These are phyloP conservation scores for Neurospora terricola DNA, from an alignment of 495 filamentous ascomycete species.

Conservation along the genomic window DNA sequence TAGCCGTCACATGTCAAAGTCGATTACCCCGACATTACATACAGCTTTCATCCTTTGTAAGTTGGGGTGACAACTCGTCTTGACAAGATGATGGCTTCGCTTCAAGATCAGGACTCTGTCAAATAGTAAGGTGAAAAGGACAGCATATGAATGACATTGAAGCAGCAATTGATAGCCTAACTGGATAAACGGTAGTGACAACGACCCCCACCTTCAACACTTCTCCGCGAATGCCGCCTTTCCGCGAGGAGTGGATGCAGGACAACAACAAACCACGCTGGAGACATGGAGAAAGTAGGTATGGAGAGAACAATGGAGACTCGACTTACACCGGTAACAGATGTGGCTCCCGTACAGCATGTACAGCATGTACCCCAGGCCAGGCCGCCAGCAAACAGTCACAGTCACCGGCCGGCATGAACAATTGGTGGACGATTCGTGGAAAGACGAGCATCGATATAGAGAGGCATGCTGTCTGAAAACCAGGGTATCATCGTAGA, in stretches of 20 bases:
- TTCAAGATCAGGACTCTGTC: not conserved
- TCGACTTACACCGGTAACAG: not conserved
- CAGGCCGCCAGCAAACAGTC: not conserved
- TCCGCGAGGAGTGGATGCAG: not conserved
- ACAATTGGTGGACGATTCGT: not conserved
- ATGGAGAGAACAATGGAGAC: not conserved
- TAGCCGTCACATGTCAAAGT: not conserved
- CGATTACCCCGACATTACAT: not conserved
- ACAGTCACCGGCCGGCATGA: not conserved
- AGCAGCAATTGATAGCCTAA: not conserved
- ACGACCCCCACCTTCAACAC: not conserved
- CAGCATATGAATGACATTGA: not conserved
- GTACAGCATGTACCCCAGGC: not conserved
- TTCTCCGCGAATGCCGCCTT: not conserved
- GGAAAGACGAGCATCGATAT: not conserved
- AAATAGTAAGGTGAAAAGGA: not conserved
- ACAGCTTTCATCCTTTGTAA: not conserved
- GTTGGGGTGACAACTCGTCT: not conserved
- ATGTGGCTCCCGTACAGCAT: not conserved
- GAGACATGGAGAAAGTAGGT: too few species aligned
- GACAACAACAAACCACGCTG: not conserved
- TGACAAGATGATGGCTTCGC: not conserved
- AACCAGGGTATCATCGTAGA: not conserved
- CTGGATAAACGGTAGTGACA: not conserved
- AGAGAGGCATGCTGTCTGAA: not conserved